Percentiles rank a stretch among this genome's conserved stretches.
These are phyloP conservation scores for Penicillium longicatenatum DNA, from an alignment of 495 filamentous ascomycete species.

Conservation along the genomic window DNA sequence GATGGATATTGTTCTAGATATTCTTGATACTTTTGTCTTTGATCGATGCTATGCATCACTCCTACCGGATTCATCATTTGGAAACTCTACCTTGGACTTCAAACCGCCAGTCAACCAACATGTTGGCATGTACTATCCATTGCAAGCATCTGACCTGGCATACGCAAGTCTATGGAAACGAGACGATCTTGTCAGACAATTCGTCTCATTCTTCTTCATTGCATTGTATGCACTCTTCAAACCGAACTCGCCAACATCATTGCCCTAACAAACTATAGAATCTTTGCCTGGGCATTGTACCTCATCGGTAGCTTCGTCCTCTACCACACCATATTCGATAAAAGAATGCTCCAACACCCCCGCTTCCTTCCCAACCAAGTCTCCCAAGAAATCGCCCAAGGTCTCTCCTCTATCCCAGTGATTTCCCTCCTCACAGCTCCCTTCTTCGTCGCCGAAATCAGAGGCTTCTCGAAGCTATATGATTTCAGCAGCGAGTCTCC, in stretches of 20 bases:
- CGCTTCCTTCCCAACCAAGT: conserved; percentile 93
- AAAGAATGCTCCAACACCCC: conserved; percentile 79
- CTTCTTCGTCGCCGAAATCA: conserved; percentile 78
- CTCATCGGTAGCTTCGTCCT: conserved; percentile 71
- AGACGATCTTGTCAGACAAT: conserved; percentile 67
- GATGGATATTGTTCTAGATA: conserved; percentile 80
- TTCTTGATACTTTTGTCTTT: conserved; percentile 69
- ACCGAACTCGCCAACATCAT: neutral
- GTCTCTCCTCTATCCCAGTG: conserved; percentile 65
- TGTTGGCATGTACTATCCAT: conserved; percentile 57
- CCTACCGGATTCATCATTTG: conserved; percentile 50
- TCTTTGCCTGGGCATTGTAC: conserved; percentile 70
- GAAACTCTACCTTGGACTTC: conserved; percentile 11
- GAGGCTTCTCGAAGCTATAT: conserved; percentile 85
- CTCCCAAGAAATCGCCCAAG: conserved; percentile 75
- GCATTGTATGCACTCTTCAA: conserved; percentile 57
- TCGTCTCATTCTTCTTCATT: conserved; percentile 65
- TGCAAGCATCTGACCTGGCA: conserved; percentile 64
- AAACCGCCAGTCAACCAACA: conserved; percentile 23
- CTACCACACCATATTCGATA: conserved; percentile 89
- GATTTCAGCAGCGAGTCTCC: conserved; percentile 68
- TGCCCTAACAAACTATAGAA: conserved; percentile 45
- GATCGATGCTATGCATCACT: conserved; percentile 68
- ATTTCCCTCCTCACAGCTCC: conserved; percentile 81
- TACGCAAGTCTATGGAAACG: conserved; percentile 67